Conservation (phyloP, 768 basidiomycete species). For the Coprinellus aureogranulatus region DNA sequence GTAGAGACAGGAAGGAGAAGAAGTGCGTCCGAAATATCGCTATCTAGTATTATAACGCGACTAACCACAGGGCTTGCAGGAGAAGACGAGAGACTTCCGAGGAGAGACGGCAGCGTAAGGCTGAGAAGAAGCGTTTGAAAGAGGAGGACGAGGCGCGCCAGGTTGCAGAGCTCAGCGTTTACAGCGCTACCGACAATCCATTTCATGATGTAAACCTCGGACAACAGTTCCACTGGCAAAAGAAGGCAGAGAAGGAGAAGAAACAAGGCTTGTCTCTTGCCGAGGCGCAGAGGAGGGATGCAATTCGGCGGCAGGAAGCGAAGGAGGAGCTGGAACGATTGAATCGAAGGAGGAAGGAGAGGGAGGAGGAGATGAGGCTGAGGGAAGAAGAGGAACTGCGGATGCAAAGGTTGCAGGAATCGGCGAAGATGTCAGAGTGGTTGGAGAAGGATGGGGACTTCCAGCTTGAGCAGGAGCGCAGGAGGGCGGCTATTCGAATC, state of each 20-base stretch:
- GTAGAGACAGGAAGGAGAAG: slow-evolving; percentile 36
- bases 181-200: slow-evolving; percentile 95
- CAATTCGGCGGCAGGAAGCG: slow-evolving; percentile 79
- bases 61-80: slow-evolving; percentile 34
- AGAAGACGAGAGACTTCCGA: slow-evolving; percentile 86
- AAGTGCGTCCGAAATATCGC: slow-evolving; percentile 32
- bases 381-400: slow-evolving; percentile 91
- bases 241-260: slow-evolving; percentile 94
- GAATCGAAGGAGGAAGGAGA: slow-evolving; percentile 85
- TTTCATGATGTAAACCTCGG: slow-evolving; percentile 97
- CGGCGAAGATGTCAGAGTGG: slow-evolving; percentile 98
- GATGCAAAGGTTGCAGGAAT: slow-evolving; percentile 87
- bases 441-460: slow-evolving; percentile 95
- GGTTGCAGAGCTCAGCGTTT: slow-evolving; percentile 92
- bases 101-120: slow-evolving; percentile 80
- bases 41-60: no score
- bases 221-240: slow-evolving; percentile 98
- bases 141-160: slow-evolving; percentile 90
- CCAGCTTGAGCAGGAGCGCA: slow-evolving; percentile 90
- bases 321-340: slow-evolving; percentile 93
- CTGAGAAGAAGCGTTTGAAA: slow-evolving; percentile 78
- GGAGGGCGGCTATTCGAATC: slow-evolving; percentile 88
- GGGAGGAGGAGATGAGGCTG: slow-evolving; percentile 84
- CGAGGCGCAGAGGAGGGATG: slow-evolving; percentile 79
- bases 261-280: slow-evolving; percentile 79